Percentiles rank a stretch among this genome's conserved stretches.
These are phyloP conservation scores for Hortaea werneckii DNA, from an alignment of 2,329 filamentous ascomycete genomes.

Conservation along the genomic window DNA sequence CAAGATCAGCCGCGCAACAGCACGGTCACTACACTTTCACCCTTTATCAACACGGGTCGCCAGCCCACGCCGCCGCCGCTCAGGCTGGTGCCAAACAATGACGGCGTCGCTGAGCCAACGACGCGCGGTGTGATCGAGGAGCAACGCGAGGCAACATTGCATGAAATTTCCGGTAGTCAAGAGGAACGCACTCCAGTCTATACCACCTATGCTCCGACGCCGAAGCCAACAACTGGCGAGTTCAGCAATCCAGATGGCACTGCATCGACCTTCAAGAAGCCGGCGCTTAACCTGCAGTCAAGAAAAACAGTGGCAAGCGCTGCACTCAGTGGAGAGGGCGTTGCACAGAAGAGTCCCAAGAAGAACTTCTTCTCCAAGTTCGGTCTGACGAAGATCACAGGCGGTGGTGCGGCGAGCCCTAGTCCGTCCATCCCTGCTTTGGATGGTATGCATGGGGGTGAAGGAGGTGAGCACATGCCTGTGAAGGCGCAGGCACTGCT, in stretches of 20 bases:
- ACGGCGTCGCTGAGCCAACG: conserved; percentile 24
- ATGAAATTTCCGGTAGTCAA: conserved; percentile 23
- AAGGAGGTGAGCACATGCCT: conserved; percentile 8
- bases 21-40: conserved; percentile 18
- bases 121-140: conserved; percentile 32
- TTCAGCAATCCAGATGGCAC: conserved; percentile 7
- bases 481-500: conserved; percentile 30
- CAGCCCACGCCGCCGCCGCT: conserved; percentile 10
- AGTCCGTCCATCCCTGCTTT: conserved; percentile 5
- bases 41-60: conserved; percentile 14
- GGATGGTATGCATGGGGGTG: conserved; percentile 2
- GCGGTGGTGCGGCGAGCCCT: background rate
- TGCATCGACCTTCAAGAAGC: conserved; percentile 1
- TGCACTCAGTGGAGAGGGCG: conserved; percentile 1
- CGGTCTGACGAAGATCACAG: conserved; percentile 2
- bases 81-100: conserved; percentile 16
- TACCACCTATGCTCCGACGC: conserved; percentile 13
- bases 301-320: conserved; percentile 3
- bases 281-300: conserved; percentile 4
- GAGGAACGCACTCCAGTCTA: conserved; percentile 20
- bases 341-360: conserved; percentile 27
- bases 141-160: conserved; percentile 22
- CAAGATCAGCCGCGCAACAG: conserved; percentile 9
- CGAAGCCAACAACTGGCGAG: conserved; percentile 12
- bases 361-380: conserved; percentile 30